A percentile compares a stretch with the other conserved stretches of the same genome.
phyloP scores from a whole-genome alignment of 75 land plant species.

The Cryptomeria japonica region DNA sequence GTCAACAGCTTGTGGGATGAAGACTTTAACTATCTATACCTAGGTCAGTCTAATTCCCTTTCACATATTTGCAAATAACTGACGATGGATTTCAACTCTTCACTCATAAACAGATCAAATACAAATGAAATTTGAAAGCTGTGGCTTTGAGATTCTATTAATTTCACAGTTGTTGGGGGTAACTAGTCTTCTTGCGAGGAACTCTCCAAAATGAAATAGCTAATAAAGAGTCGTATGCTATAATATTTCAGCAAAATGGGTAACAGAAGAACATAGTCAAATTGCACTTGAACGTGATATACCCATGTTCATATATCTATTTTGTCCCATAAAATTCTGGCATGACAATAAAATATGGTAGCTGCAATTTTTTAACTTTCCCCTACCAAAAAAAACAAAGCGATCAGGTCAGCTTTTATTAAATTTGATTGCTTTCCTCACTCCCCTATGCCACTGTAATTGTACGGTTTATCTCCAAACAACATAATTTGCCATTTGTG shows the following conservation, averaged over 20 bases:
- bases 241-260: background rate
- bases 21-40: background rate
- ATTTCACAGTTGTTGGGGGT: background rate
- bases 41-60: background rate
- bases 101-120: background rate
- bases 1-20: background rate
- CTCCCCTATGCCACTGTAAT: background rate
- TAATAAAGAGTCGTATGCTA: background rate
- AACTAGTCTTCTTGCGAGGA: background rate
- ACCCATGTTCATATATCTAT: background rate
- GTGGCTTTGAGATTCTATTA: background rate
- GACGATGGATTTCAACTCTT: background rate
- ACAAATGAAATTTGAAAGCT: background rate
- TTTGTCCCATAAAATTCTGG: background rate
- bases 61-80: background rate
- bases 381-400: background rate
- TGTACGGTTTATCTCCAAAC: background rate
- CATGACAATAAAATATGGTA: background rate
- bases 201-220: background rate
- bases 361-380: background rate
- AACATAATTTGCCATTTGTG: background rate
- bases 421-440: background rate
- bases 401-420: background rate
- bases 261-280: background rate
- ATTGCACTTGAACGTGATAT: background rate